Evolutionary conservation across 352 stramenopile species (phyloP).

Genomic region (Phytophthora fragariae): DNA sequence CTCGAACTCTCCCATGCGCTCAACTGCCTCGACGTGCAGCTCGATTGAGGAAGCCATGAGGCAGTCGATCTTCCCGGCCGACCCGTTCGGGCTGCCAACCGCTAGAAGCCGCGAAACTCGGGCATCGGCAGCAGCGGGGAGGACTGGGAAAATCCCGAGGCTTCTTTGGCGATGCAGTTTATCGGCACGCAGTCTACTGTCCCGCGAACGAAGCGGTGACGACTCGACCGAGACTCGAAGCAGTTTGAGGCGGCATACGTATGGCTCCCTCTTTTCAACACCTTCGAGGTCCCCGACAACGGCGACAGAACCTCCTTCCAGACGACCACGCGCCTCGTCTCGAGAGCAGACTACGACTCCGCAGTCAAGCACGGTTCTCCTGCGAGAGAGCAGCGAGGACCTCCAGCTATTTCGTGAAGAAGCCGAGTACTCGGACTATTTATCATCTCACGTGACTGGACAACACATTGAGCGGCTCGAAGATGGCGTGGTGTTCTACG

Average conservation of each 20-base stretch:
- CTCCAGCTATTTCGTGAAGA: constrained; percentile 73
- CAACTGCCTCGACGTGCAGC: constrained; percentile 42
- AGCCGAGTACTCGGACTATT: constrained; percentile 85
- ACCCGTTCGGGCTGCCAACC: constrained; percentile 25
- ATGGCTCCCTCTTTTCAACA: constrained; percentile 16
- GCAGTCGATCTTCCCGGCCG: constrained; percentile 39
- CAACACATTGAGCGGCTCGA: constrained; percentile 50
- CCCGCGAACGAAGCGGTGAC: constrained; percentile 24
- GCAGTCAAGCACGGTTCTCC: constrained; percentile 40
- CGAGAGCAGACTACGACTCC: constrained; percentile 13
- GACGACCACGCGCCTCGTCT: constrained; percentile 4
- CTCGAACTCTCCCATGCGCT: constrained; percentile 35
- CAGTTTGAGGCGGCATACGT: constrained; percentile 22
- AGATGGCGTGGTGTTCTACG: constrained; percentile 72
- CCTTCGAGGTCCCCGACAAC: constrained; percentile 9
- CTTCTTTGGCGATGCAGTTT: constrained; percentile 38
- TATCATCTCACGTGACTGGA: constrained; percentile 53
- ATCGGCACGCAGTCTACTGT: constrained; percentile 34
- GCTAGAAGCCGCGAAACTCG: constrained; percentile 29
- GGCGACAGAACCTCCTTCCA: constrained; percentile 8
- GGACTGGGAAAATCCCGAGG: constrained; percentile 23
- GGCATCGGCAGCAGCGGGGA: constrained; percentile 7
- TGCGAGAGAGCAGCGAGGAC: constrained; percentile 48
- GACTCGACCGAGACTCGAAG: neutral
- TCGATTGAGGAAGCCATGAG: constrained; percentile 40